phyloP scores from a whole-genome alignment of 2,329 filamentous ascomycete genomes.

The Trichoderma guizhouense region DNA sequence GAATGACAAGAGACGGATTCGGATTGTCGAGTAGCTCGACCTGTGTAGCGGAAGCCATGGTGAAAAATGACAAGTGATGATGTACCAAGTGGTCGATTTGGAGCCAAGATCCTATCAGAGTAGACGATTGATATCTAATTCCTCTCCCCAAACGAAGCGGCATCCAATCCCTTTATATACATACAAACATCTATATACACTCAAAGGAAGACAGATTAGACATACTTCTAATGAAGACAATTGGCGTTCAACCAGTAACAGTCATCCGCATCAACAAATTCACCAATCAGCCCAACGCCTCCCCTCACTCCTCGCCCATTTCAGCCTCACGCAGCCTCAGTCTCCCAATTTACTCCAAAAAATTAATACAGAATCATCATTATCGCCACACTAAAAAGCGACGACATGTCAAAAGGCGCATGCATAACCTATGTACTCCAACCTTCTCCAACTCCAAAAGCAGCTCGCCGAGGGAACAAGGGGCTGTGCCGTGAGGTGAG shows the following conservation, averaged over 20 bases:
- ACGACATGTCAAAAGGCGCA: not conserved
- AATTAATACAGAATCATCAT: not conserved
- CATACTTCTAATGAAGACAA: not conserved
- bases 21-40: conserved; percentile 23
- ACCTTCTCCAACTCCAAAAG: not conserved
- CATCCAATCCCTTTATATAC: not conserved
- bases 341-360: not conserved
- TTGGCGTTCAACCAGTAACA: not conserved
- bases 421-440: not conserved
- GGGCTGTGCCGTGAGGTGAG: not conserved
- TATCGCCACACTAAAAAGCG: not conserved
- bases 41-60: conserved; percentile 35
- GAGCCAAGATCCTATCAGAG: not conserved
- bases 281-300: not conserved
- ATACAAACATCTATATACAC: not conserved
- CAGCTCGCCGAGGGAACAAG: not conserved
- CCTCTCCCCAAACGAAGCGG: not conserved
- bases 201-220: not conserved
- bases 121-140: not conserved
- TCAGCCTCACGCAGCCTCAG: not conserved
- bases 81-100: not conserved
- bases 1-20: conserved; percentile 23
- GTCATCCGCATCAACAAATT: not conserved
- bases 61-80: not conserved
- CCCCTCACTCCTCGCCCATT: not conserved